These are phyloP conservation scores for Raphanus hybrid DNA, from an alignment of 441 rosid species.

Conservation along the genomic window DNA sequence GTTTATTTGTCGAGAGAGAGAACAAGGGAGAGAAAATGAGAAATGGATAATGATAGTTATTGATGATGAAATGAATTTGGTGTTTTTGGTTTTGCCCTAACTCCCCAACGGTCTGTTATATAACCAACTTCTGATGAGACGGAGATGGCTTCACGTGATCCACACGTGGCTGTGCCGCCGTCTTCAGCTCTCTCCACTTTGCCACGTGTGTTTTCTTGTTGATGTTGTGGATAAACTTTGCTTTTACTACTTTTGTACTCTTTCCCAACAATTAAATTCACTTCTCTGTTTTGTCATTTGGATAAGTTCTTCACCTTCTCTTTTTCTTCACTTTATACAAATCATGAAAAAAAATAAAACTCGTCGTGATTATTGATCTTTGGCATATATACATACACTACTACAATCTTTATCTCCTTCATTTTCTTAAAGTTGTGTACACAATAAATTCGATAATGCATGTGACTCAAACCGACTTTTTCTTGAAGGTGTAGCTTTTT, in stretches of 20 bases:
- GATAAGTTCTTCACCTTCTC: neutral
- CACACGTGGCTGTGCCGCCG: constrained; percentile 47
- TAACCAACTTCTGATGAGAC: constrained; percentile 43
- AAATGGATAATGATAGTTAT: constrained; percentile 33
- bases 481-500: constrained; percentile 24
- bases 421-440: neutral
- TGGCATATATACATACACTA: constrained; percentile 13
- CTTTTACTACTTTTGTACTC: constrained; percentile 39
- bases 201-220: constrained; percentile 35
- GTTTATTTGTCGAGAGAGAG: constrained; percentile 16
- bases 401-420: constrained; percentile 27
- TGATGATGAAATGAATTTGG: constrained; percentile 17
- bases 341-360: neutral
- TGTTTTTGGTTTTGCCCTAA: constrained; percentile 39
- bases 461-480: constrained; percentile 29
- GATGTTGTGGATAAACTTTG: constrained; percentile 43
- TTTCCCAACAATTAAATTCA: neutral
- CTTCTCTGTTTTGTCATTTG: constrained; percentile 1
- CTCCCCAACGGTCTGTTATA: constrained; percentile 43
- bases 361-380: constrained; percentile 7
- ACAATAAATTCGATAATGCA: constrained; percentile 5
- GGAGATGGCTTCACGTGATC: constrained; percentile 47
- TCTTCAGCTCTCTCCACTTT: constrained; percentile 16
- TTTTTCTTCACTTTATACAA: neutral
- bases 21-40: neutral